Percentiles rank a stretch among this genome's conserved stretches.
Evolutionary conservation across 202 grass and related monocot species (phyloP).

Genomic region (Thinopyrum obtusiflorum): DNA sequence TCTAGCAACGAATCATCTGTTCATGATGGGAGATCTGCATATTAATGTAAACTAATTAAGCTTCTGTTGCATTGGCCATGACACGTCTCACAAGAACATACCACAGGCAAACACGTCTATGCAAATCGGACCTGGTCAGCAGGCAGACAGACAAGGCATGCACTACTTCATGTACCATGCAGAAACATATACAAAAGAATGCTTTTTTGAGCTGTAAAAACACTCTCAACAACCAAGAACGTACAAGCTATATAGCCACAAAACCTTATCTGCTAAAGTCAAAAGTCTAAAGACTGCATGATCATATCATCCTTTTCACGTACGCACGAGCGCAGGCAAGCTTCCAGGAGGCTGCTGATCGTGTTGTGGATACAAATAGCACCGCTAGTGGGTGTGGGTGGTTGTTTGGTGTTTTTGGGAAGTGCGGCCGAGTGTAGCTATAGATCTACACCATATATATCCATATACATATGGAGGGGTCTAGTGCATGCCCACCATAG

Average conservation of each 20-base stretch:
- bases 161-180: not conserved
- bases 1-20: not conserved
- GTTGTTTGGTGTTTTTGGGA: conserved; percentile 18
- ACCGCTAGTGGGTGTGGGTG: conserved; percentile 4
- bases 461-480: not conserved
- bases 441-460: conserved; percentile 2
- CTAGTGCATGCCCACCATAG: not conserved
- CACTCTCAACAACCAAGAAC: not conserved
- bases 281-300: conserved; percentile 18
- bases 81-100: not conserved
- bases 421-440: conserved; percentile 1
- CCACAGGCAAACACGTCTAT: not conserved
- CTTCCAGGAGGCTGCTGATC: conserved; percentile 25
- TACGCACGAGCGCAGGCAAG: conserved; percentile 15
- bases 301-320: conserved; percentile 14
- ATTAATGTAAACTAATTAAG: not conserved
- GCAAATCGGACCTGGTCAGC: not conserved
- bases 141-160: not conserved
- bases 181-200: not conserved
- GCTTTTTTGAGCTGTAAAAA: conserved; percentile 23
- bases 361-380: conserved; percentile 29
- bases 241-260: not conserved
- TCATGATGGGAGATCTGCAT: not conserved
- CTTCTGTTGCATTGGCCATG: not conserved
- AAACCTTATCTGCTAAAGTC: conserved; percentile 20